Percentiles rank a stretch among this genome's conserved stretches.
phyloP scores from a whole-genome alignment of 768 basidiomycete species.

The Tylopilus plumbeoviolaceoides region DNA sequence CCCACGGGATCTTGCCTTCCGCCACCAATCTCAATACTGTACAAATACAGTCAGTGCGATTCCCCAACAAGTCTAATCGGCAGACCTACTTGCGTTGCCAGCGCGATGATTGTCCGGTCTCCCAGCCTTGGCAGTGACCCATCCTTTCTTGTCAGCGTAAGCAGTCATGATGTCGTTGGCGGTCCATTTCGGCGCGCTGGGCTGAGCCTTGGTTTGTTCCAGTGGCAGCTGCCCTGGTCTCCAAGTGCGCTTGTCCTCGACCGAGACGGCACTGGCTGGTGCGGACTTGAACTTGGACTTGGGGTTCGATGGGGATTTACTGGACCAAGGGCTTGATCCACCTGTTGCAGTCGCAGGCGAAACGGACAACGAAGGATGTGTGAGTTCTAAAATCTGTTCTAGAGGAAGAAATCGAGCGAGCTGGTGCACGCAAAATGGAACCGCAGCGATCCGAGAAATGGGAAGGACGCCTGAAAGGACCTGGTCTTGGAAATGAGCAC shows the following conservation, averaged over 20 bases:
- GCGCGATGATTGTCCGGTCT: constrained; percentile 86
- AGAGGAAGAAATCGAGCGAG: constrained; percentile 68
- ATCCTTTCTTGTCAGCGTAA: constrained; percentile 73
- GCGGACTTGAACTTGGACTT: background rate
- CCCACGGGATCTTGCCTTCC: constrained; percentile 80
- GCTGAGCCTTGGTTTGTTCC: constrained; percentile 11
- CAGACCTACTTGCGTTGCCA: constrained; percentile 77
- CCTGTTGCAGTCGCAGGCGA: constrained; percentile 2
- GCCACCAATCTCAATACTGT: constrained; percentile 79
- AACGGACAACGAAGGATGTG: constrained; percentile 41
- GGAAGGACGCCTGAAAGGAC: constrained; percentile 69
- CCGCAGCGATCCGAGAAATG: constrained; percentile 79
- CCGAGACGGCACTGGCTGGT: background rate
- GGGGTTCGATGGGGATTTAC: background rate
- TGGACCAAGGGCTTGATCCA: background rate
- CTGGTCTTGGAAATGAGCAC: constrained; percentile 28
- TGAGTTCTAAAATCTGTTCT: constrained; percentile 62
- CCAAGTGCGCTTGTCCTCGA: constrained; percentile 78
- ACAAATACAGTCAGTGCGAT: background rate
- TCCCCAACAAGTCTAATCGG: background rate
- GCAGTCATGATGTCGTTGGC: constrained; percentile 81
- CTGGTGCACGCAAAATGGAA: constrained; percentile 78
- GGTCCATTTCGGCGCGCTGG: constrained; percentile 54
- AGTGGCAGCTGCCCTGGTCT: constrained; percentile 41
- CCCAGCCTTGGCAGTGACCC: constrained; percentile 89